Percentiles rank a stretch among this genome's conserved stretches.
phyloP scores from a whole-genome alignment of 345 rosid species.

The Hibiscus mutabilis region DNA sequence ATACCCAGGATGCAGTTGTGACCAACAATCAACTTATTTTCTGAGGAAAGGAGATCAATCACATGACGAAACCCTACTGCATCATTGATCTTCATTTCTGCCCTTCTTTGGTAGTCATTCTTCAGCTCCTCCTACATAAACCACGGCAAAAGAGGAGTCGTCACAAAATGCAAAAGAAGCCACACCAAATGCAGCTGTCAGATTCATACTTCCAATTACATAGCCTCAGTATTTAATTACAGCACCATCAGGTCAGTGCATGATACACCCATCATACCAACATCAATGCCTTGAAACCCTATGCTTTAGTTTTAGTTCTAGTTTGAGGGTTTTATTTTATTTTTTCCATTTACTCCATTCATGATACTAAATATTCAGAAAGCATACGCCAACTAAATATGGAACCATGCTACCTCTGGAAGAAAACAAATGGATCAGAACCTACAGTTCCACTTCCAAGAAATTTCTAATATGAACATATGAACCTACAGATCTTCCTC shows the following conservation, averaged over 20 bases:
- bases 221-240: neutral
- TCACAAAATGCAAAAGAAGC: neutral
- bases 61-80: slow-evolving; percentile 86
- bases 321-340: neutral
- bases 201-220: neutral
- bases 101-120: slow-evolving; percentile 43
- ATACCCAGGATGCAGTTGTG: slow-evolving; percentile 92
- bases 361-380: neutral
- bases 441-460: neutral
- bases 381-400: neutral
- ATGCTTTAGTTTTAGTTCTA: neutral
- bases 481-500: neutral
- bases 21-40: slow-evolving; percentile 79
- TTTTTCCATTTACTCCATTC: neutral
- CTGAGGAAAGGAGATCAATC: slow-evolving; percentile 80
- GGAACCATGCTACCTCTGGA: neutral
- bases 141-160: neutral
- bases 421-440: slow-evolving; percentile 1
- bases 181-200: neutral
- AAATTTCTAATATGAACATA: neutral
- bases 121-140: slow-evolving; percentile 59
- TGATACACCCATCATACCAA: neutral
- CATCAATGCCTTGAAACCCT: neutral
- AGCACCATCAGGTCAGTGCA: slow-evolving; percentile 1
- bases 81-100: slow-evolving; percentile 49